These are phyloP conservation scores for Colletotrichum sansevieriae DNA, from an alignment of 2,329 filamentous ascomycete genomes.

Conservation along the genomic window DNA sequence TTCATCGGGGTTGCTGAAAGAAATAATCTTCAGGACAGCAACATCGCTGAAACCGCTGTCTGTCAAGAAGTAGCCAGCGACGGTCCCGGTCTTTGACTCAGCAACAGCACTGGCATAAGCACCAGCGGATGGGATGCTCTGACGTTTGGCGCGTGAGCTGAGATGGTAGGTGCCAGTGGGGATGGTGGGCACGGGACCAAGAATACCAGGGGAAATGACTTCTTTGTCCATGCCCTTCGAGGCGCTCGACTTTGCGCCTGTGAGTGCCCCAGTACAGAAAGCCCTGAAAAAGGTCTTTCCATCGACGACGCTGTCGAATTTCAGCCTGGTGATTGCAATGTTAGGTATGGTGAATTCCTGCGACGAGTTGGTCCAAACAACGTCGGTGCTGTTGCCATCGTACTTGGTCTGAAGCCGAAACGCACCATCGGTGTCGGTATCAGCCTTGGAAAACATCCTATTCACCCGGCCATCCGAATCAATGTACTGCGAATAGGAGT, in stretches of 20 bases:
- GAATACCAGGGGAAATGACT: constrained; percentile 4
- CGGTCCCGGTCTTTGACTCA: background rate
- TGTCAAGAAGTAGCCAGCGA: constrained; percentile 14
- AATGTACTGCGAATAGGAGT: background rate
- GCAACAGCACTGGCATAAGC: background rate
- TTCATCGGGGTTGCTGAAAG: constrained; percentile 7
- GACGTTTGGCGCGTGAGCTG: background rate
- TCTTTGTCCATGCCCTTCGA: background rate
- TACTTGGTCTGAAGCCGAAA: constrained; percentile 3
- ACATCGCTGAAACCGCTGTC: constrained; percentile 3
- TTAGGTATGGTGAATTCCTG: background rate
- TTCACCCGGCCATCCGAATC: constrained; percentile 7
- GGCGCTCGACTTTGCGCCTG: background rate
- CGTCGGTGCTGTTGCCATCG: constrained; percentile 7
- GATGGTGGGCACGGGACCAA: constrained; percentile 12
- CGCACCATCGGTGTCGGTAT: background rate
- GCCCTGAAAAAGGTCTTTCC: constrained; percentile 4
- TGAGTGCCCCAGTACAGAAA: constrained; percentile 8
- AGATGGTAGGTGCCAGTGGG: constrained; percentile 3
- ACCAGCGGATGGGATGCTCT: background rate
- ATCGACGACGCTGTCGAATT: background rate
- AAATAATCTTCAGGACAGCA: constrained; percentile 12
- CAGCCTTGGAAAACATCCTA: constrained; percentile 3
- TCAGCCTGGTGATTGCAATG: background rate
- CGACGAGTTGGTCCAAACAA: constrained; percentile 12